Base-by-base conservation (phyloP, 345 rosid genomes). In the Bretschneidera sinensis region DNA sequence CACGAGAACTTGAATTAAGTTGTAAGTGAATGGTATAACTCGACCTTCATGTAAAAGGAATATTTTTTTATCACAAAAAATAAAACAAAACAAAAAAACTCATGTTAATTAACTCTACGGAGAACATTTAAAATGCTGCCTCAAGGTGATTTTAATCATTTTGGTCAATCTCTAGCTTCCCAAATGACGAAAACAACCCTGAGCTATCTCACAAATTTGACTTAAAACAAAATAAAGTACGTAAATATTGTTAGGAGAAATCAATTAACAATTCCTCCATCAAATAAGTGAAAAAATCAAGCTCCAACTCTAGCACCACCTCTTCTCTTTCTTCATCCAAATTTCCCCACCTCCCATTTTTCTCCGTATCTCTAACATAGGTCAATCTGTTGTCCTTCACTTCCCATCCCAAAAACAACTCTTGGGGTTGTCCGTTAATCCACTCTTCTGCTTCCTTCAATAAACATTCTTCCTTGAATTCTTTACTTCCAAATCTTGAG, bases 341-440 rank as follows among this genome's bases (percentile, higher is more conserved):
- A 21, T 48, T 58, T 9, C 22, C 64, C 89, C 87, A 83, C 21
- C 50, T 52, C 35, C 61, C 69, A 35, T 61, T 59, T 65, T 23
- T 79, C 70, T 85, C 84, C 88, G 76, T 73, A 9, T 81, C 86
- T 28, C 67, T 79, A 45, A 87, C 51, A 45, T 80, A 89, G 14
- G 64, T 55, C 17, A 54, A 59, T 47, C 97, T 83, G 11, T 76
- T 74, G 10, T 73, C 79, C 51, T 45, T 59, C 57, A 74, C 76
- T 56, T 87, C 84, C 96, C 94, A 87, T 19, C 88, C 85, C 57
- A 71, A 13, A 60, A 79, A 54, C 70, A 68, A 7, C 31, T 82
- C 85, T 43, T 72, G 55, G 8, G 79, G 64, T 33, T 60, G 43
- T 28, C 83, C 88, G 48, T 64, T 68, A 9, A 87, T 24, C 98